Percentiles rank a stretch among this genome's conserved stretches.
phyloP scores from a whole-genome alignment of 169 alveolate genomes.

The Cryptosporidium canis region DNA sequence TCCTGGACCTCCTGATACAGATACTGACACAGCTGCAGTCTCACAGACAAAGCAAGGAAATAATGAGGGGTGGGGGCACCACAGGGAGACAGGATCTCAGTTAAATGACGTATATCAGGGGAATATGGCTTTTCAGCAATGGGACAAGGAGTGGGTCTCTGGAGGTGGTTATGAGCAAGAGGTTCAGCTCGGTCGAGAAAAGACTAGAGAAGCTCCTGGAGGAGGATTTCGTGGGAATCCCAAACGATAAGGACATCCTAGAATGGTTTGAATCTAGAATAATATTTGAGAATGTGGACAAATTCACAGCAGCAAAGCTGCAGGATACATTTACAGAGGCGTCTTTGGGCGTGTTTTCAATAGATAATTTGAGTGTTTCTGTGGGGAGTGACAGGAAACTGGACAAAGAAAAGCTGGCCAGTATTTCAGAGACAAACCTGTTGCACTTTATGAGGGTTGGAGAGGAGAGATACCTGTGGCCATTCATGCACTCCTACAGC shows the following conservation, averaged over 20 bases:
- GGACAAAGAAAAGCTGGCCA: neutral
- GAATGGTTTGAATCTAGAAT: slow-evolving; percentile 30
- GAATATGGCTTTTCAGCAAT: slow-evolving; percentile 53
- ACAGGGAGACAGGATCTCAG: too few species aligned
- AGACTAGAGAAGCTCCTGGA: neutral
- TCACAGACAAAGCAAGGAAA: too few species aligned
- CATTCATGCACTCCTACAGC: slow-evolving; percentile 34
- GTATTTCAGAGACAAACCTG: slow-evolving; percentile 3
- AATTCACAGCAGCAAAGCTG: slow-evolving; percentile 12
- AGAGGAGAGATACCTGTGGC: slow-evolving; percentile 20
- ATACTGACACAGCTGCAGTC: too few species aligned
- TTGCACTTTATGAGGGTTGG: slow-evolving; percentile 1
- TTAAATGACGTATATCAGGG: slow-evolving; percentile 39
- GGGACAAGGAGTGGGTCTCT: neutral
- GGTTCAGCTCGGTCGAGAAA: slow-evolving; percentile 33
- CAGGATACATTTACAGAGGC: neutral
- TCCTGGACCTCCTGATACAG: too few species aligned
- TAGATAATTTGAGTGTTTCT: neutral
- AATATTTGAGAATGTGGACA: slow-evolving; percentile 21
- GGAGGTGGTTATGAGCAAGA: slow-evolving; percentile 26
- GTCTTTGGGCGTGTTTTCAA: slow-evolving; percentile 4
- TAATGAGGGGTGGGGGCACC: too few species aligned
- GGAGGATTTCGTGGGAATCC: neutral
- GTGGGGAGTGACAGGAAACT: neutral
- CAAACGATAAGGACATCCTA: slow-evolving; percentile 27